A percentile compares a stretch with the other conserved stretches of the same genome.
Conservation (phyloP, 495 filamentous ascomycete species). For the Oleoguttula mirabilis region DNA sequence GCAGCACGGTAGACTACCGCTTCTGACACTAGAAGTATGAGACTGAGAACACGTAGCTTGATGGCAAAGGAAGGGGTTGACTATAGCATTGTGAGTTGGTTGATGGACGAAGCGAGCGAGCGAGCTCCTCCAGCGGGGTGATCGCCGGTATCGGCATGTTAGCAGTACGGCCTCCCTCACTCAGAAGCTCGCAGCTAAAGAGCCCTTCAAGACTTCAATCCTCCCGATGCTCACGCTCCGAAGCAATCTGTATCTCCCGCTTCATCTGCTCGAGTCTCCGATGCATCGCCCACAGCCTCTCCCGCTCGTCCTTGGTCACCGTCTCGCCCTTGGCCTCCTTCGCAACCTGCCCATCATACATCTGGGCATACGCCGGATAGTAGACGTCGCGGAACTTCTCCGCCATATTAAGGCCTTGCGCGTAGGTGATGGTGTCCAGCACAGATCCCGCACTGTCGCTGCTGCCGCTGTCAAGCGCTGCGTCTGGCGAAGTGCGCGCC, state of each 20-base stretch:
- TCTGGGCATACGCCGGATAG: conserved; percentile 12
- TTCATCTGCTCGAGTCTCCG: conserved; percentile 17
- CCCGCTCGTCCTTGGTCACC: conserved; percentile 10
- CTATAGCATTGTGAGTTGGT: too few relatives aligned
- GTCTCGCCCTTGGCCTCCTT: conserved; percentile 11
- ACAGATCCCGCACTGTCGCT: conserved; percentile 15
- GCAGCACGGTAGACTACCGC: too few relatives aligned
- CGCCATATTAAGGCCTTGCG: conserved; percentile 12
- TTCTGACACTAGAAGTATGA: too few relatives aligned
- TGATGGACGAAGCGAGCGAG: too few relatives aligned
- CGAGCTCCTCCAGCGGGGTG: too few relatives aligned
- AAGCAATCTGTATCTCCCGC: conserved; percentile 15
- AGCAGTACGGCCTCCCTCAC: too few relatives aligned
- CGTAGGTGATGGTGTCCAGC: conserved; percentile 12
- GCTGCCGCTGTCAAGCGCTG: conserved; percentile 4
- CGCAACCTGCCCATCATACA: conserved; percentile 14
- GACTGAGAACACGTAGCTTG: too few relatives aligned
- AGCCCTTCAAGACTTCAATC: too few relatives aligned
- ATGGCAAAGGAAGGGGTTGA: too few relatives aligned
- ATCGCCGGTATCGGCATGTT: too few relatives aligned
- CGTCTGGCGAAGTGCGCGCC: conserved; percentile 11
- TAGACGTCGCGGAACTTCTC: conserved; percentile 13
- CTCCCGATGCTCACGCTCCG: conserved; percentile 6
- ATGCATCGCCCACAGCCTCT: conserved; percentile 15
- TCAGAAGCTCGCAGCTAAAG: too few relatives aligned